These are phyloP conservation scores for Blepharisma japonicum DNA, from an alignment of 73 alveolate genomes.

Conservation along the genomic window DNA sequence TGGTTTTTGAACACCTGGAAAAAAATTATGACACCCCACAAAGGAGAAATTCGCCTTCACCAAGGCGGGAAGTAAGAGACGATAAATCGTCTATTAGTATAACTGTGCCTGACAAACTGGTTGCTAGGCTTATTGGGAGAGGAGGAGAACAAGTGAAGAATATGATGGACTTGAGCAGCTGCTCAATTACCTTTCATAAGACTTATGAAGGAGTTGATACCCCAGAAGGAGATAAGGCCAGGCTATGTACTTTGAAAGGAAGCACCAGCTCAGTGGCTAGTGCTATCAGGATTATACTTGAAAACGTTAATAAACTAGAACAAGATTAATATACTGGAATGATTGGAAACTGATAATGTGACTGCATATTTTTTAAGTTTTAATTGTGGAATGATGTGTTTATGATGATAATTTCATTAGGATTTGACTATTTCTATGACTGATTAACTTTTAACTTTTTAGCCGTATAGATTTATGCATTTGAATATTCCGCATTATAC, in stretches of 20 bases:
- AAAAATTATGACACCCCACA: neutral
- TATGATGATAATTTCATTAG: too few species aligned
- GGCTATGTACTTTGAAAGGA: conserved; percentile 29
- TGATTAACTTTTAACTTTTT: too few species aligned
- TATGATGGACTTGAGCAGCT: conserved; percentile 13
- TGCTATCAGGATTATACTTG: conserved; percentile 22
- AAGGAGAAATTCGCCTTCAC: neutral
- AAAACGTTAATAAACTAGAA: conserved; percentile 25
- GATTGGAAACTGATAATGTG: too few species aligned
- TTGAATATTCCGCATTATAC: too few species aligned
- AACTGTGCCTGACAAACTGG: conserved; percentile 28
- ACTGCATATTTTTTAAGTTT: too few species aligned
- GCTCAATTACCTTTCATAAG: conserved; percentile 29
- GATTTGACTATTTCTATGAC: too few species aligned
- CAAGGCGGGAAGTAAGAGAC: conserved; percentile 4
- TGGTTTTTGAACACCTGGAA: neutral
- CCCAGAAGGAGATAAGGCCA: conserved; percentile 24
- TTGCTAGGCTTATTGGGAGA: conserved; percentile 14
- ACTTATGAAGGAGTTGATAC: conserved; percentile 11
- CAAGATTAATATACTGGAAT: neutral
- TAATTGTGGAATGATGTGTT: too few species aligned
- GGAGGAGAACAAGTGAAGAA: conserved; percentile 21
- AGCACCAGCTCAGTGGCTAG: conserved; percentile 6
- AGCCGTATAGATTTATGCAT: too few species aligned
- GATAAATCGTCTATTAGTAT: neutral